Percentiles rank a stretch among this genome's conserved stretches.
Evolutionary conservation across 1,284 basidiomycete genomes (phyloP).

Genomic region (Moesziomyces globuligerus): DNA sequence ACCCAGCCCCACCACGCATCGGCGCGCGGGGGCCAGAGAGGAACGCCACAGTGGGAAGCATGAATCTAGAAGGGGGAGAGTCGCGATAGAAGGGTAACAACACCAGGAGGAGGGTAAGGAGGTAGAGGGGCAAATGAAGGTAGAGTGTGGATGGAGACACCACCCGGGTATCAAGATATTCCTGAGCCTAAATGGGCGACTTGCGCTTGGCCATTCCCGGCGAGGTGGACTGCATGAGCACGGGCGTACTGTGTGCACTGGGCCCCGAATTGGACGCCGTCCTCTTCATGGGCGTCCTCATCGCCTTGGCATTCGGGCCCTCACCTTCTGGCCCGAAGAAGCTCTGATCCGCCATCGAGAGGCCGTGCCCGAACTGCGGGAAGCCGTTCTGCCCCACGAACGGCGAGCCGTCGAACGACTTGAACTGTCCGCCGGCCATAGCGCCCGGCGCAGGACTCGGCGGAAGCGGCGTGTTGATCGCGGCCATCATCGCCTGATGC

Average conservation of each 20-base stretch:
- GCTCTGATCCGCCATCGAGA: conserved; percentile 24
- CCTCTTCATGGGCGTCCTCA: conserved; percentile 54
- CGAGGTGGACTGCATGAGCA: conserved; percentile 32
- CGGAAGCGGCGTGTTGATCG: conserved; percentile 59
- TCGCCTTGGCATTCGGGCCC: conserved; percentile 53
- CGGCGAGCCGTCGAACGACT: conserved; percentile 26
- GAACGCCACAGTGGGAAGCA: not conserved
- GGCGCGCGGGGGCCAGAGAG: not conserved
- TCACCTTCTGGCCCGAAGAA: conserved; percentile 34
- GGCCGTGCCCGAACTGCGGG: conserved; percentile 13
- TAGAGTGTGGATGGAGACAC: not conserved
- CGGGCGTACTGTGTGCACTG: conserved; percentile 36
- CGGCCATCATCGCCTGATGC: conserved; percentile 53
- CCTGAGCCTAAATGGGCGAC: conserved; percentile 24
- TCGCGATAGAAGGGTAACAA: not conserved
- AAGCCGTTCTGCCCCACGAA: conserved; percentile 29
- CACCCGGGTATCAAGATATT: not conserved
- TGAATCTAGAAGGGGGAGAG: not conserved
- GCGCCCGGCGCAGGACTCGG: conserved; percentile 52
- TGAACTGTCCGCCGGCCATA: conserved; percentile 29
- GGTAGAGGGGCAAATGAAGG: not conserved
- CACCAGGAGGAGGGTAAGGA: too few species aligned
- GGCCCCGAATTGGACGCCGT: conserved; percentile 53
- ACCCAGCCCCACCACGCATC: not conserved
- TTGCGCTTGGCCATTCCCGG: conserved; percentile 43